Base-by-base conservation (phyloP, 2,329 filamentous ascomycete species). In the Trichoderma oligosporum region DNA sequence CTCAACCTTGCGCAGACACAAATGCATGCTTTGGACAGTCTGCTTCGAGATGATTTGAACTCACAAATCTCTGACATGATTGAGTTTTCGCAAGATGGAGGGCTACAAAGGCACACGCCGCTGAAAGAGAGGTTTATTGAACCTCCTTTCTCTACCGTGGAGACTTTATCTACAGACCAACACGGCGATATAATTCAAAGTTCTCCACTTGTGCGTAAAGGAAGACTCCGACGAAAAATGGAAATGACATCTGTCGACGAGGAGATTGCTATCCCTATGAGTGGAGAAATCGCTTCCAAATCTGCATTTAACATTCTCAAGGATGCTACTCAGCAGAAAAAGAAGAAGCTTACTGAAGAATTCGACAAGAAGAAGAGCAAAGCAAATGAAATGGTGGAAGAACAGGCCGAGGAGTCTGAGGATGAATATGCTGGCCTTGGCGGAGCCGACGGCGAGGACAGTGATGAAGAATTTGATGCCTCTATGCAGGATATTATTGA, bases 341-440 rank as follows among this genome's bases (percentile, higher is more conserved):
- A 82, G 64, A 77, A 80, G 51, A 74, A 75, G 5, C 67, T 68
- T 7, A 68, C 70, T n/a, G 77, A 80, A 14, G 76, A 78, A 1
- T 96, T 91, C 65, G 82, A 96, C 73, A 89, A 87, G 72, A 92
- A 91, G 72, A 92, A 88, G 70, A 95, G 90, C 74, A 86, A 89
- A 68, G 93, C 92, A 0, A 91, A 86, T 66, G 86, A 87, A 22
- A 89, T 96, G 81, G 80, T 99, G 35, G 84, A 97, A 63, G 94
- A 97, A 63, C 91, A 96, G 69, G 93, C 94, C 60, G 90, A 96
- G 66, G 94, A 99, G 73, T 99, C 94, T 0, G 95, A 99, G 69
- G 94, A 99, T 69, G 94, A 99, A 71, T 99, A 97, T 70, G 93
- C 92, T 36, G 94, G 94, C 4, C 79, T 99, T 8, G 94, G 94